Base-by-base conservation (phyloP, 2,329 filamentous ascomycete genomes). In the Neofusicoccum cordaticola region DNA sequence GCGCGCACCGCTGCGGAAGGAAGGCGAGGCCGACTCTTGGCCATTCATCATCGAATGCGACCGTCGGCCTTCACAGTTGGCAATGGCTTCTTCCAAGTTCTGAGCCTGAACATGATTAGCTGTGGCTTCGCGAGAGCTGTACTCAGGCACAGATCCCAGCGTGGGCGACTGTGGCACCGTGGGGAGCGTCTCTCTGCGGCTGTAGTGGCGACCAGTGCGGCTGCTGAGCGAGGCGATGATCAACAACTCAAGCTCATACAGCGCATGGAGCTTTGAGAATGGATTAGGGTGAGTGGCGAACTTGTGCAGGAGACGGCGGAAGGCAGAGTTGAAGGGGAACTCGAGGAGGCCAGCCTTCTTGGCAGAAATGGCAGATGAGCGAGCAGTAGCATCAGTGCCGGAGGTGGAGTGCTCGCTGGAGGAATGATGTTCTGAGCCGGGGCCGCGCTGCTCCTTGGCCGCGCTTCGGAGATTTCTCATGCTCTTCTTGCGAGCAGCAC, bases 231-330 rank as follows among this genome's bases (percentile, higher is more conserved):
- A 94, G 1, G 91, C 90, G 31, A 91, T 82, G 64, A 96, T 91
- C 51, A 99, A 84, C 47, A 90, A 87, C 72, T 96, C 89, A 4
- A 99, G 83, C 74, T 97, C 92, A 66, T 90, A 88, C 4, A 98
- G 81, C 0, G 91, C 90, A 68, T 90, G 89, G 12, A 99, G 84
- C 77, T 99, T 99, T 22, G 87, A 85, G 69, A 90, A 90, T 0
- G 95, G 95, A 72, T 95, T 96, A 0, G 92, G 91, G 69, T 96
- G 91, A 3, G 93, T 91, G 47, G 91, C 92, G 70, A 99, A 96
- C 80, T 92, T 93, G 68, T 87, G 88, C 37, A 98, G 82, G 1
- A 98, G 82, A 12, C 89, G 88, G 68, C 88, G 84, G 73, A 96
- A 97, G 0, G 93, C 90, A 69, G 88, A 86, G 60, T 87, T 87